phyloP scores from a whole-genome alignment of 140 eudicot genomes.

The Ambrosia hybrid region DNA sequence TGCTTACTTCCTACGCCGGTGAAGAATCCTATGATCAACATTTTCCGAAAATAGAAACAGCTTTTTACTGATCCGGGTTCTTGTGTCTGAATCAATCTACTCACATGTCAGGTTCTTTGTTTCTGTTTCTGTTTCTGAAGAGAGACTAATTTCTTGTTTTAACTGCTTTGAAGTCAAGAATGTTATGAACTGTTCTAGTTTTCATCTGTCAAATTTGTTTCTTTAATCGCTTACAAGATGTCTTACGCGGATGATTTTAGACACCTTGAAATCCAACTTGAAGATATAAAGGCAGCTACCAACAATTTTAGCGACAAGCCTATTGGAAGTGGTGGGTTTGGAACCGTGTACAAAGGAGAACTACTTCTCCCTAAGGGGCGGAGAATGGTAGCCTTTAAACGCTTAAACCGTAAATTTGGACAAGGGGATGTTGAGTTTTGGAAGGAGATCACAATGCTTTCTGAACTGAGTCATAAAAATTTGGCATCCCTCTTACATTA shows the following conservation, averaged over 20 bases:
- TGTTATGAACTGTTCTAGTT: no score
- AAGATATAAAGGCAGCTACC: conserved; percentile 13
- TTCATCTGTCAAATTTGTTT: background rate
- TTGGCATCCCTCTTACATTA: background rate
- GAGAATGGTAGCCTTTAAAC: background rate
- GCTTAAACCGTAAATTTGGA: background rate
- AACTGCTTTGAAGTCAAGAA: no score
- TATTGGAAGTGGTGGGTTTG: conserved; percentile 11
- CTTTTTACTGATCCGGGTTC: no score
- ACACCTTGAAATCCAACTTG: conserved; percentile 1
- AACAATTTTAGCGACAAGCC: background rate
- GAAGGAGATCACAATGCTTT: conserved; percentile 13
- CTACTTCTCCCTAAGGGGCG: background rate
- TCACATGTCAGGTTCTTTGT: no score
- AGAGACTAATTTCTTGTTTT: no score
- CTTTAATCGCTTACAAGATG: background rate
- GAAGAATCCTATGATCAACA: no score
- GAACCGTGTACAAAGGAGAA: conserved; percentile 10
- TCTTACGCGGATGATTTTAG: background rate
- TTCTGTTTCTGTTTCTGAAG: no score
- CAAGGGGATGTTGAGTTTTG: conserved; percentile 20
- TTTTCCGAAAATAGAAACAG: no score
- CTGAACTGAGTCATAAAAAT: background rate
- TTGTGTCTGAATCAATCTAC: no score
- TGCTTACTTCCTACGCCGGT: no score